Base-by-base conservation (phyloP, 2,329 filamentous ascomycete genomes). In the Diaporthe sp. region DNA sequence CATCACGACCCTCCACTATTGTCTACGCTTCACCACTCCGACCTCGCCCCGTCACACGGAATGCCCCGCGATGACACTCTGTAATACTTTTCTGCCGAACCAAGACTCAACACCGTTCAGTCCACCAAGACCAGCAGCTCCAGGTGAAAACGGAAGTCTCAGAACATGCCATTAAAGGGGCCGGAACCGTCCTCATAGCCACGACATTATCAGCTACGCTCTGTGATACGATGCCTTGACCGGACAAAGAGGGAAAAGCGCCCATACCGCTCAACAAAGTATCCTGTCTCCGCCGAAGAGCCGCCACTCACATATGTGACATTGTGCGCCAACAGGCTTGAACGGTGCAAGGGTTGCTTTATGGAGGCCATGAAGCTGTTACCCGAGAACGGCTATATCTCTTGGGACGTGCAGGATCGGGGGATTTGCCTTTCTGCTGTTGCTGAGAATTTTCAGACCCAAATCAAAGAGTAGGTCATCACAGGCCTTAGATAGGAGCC, bases 1-100 rank as follows among this genome's bases (percentile, higher is more conserved):
- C 46, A 28, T 70, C 65, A 28, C 65, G 46, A 15, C 31, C 65
- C 5, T 70, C 65, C 19, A 70, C 65, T 12, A 70, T 70, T 53
- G 65, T 70, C 34, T 70, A 70, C 22, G 7, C 65, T 25, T 70
- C 65, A 25, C 46, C 65, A 19, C 65, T 70, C 15, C 46, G 46
- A 70, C 65, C 65, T 70, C 65, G 65, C 37, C 65, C 65, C 19
- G 34, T 22, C 49, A 39, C 22, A 28, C 13, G 65, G 25, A 37
- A 22, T 28, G 31, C 34, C 5, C 34, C 65, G 22, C 65, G 65
- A 42, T 70, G 49, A 70, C n/a, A 19, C 6, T n/a, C 22, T 61
- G 31, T 51, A 8, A 34, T 9, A 15, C 28, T 34, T 49, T 17
- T 19, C 15, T 13, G 4, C 19, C 46, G 28, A 39, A 53, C 3